Evolutionary conservation across 768 basidiomycete species (phyloP), one percentile per base, ranked within the genome.

Genomic region (Boletus huronensis): DNA sequence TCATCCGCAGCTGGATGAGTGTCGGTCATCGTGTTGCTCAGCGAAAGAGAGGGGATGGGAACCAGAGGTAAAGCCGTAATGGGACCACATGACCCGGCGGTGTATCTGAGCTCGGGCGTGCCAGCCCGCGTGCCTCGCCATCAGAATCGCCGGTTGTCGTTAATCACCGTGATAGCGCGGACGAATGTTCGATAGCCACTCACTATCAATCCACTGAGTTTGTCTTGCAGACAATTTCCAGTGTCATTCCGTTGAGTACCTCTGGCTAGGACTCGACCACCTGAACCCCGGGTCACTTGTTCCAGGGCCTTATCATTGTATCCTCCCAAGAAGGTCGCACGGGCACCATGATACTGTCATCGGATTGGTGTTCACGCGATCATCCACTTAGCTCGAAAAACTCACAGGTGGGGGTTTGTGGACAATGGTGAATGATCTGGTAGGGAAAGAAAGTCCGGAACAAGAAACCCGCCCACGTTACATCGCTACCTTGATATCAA

Each of bases 1-100:
- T 43, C 25, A 25, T 48, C 54, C 16, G 47, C 35, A n/a, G 40
- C 34, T 25, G 46, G 35, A 40, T n/a, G 46, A 13, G 46, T 29
- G 43, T 57, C 49, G 28, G 57, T 3, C 71, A 72, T 72, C 19
- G 28, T 39, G 38, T 31, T 45, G 48, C 28, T 52, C 55, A 21
- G 31, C 16, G 40, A 25, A 38, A 46, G 44, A 34, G 40, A 45
- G 6, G 26, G n/a, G 10, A 47, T 21, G n/a, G 26, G 11, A 29
- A 32, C 16, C 17, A 5, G 25, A 42, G 32, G 45, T n/a, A 55
- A 43, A 38, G 48, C 47, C 50, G 63, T 14, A 32, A 46, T 32
- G 23, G 2, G 11, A 44, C 52, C 64, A 36, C 40, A 55, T 53
- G 43, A 28, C 32, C 31, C 19, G 17, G 16, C 35, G 8, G 6